Evolutionary conservation across 179 eudicot species (phyloP).

Genomic region (Actinidia polygama): DNA sequence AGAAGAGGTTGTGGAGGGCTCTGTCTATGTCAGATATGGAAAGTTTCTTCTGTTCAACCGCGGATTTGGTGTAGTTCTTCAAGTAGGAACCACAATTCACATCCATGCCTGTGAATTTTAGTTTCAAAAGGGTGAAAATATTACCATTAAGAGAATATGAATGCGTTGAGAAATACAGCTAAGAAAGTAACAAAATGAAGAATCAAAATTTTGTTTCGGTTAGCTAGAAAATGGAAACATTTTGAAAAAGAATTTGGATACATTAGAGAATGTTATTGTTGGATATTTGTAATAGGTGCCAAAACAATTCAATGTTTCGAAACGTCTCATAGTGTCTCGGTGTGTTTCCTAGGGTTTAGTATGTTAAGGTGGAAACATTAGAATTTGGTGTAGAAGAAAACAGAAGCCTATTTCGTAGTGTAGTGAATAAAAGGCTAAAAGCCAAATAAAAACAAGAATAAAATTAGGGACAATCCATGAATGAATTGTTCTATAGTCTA

Average conservation of each 20-base stretch:
- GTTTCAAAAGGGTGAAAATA: neutral
- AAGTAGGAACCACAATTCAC: slow-evolving; percentile 80
- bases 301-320: neutral
- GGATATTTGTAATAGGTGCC: neutral
- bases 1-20: slow-evolving; percentile 82
- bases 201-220: neutral
- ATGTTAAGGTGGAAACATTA: neutral
- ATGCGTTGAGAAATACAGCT: neutral
- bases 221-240: neutral
- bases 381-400: neutral
- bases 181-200: neutral
- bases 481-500: too few species aligned
- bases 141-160: neutral
- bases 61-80: slow-evolving; percentile 77
- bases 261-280: neutral
- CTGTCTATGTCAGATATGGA: slow-evolving; percentile 65
- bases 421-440: too few species aligned
- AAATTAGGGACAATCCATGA: too few species aligned
- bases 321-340: neutral
- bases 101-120: slow-evolving; percentile 73
- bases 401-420: too few species aligned
- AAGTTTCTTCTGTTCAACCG: slow-evolving; percentile 57
- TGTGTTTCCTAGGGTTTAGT: neutral
- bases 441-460: too few species aligned
- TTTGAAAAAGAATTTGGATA: neutral